Percentiles rank a stretch among this genome's conserved stretches.
These are phyloP conservation scores for Phytopythium boreale DNA, from an alignment of 352 stramenopile genomes.

Conservation along the genomic window DNA sequence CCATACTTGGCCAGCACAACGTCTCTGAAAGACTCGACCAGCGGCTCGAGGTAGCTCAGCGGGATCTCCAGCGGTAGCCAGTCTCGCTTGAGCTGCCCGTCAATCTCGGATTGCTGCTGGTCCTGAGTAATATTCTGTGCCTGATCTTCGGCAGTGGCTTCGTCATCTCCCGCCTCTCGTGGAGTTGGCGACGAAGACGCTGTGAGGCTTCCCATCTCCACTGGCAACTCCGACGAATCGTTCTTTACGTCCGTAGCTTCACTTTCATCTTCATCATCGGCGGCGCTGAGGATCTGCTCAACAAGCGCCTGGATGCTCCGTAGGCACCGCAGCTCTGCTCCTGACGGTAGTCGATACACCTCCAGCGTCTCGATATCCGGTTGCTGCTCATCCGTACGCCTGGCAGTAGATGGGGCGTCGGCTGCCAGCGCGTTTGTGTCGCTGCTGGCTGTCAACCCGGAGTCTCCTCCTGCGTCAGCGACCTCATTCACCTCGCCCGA, in stretches of 20 bases:
- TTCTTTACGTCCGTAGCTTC: constrained; percentile 2
- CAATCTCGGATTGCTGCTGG: constrained; percentile 11
- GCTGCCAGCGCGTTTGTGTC: background rate
- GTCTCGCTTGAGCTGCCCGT: constrained; percentile 22
- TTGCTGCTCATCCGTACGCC: no score
- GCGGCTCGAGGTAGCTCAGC: constrained; percentile 12
- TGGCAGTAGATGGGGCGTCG: background rate
- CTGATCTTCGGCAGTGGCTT: background rate
- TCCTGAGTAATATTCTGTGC: background rate
- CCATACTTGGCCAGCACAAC: constrained; percentile 47
- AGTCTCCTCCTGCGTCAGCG: background rate
- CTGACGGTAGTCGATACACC: constrained; percentile 15
- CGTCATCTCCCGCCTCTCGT: background rate
- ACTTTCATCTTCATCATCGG: constrained; percentile 11
- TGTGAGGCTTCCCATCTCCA: background rate
- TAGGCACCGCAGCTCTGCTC: constrained; percentile 22
- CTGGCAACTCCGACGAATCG: background rate
- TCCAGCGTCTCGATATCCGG: constrained; percentile 8
- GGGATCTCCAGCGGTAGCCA: constrained; percentile 36
- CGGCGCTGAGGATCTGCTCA: constrained; percentile 27
- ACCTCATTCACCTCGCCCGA: background rate
- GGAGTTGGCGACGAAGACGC: background rate
- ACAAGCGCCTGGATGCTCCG: constrained; percentile 22
- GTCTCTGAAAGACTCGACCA: constrained; percentile 36
- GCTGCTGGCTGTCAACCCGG: background rate